Conservation (phyloP, 2,329 filamentous ascomycete species). For the Zasmidium citrigriseum region DNA sequence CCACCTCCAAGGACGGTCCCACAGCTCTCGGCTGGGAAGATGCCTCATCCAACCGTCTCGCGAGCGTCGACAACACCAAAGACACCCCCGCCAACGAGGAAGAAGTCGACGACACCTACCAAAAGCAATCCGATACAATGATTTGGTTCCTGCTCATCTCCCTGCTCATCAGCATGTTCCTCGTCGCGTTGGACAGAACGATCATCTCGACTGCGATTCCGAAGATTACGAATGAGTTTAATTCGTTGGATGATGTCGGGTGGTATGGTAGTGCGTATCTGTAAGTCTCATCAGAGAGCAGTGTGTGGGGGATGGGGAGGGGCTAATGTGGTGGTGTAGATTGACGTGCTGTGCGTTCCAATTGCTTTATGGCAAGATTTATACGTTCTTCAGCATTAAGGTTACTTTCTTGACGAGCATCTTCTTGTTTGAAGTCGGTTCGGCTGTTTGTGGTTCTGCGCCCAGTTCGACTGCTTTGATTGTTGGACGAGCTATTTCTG, state of each 20-base stretch:
- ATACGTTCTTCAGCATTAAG: constrained; percentile 47
- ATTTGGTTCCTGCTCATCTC: too few species aligned
- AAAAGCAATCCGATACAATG: too few species aligned
- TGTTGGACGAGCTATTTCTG: constrained; percentile 43
- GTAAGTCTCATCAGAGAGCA: background rate
- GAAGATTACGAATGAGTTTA: constrained; percentile 43
- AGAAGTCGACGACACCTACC: too few species aligned
- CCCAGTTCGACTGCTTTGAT: constrained; percentile 41
- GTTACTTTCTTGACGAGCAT: constrained; percentile 37
- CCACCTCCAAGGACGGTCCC: too few species aligned
- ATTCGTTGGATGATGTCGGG: constrained; percentile 40
- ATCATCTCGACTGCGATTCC: constrained; percentile 42
- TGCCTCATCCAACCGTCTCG: too few species aligned
- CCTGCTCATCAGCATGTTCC: too few species aligned
- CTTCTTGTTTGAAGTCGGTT: constrained; percentile 58
- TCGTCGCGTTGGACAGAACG: constrained; percentile 33
- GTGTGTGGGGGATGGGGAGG: background rate
- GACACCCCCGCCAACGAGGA: too few species aligned
- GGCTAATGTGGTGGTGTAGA: constrained; percentile 23
- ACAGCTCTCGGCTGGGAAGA: too few species aligned
- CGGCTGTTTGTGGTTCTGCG: constrained; percentile 52
- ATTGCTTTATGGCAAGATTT: constrained; percentile 48
- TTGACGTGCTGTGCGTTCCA: constrained; percentile 49
- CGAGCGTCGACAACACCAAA: too few species aligned
- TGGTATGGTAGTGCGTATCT: constrained; percentile 46